phyloP scores from a whole-genome alignment of 2,329 filamentous ascomycete genomes.

The Chalaropsis thielavioides region DNA sequence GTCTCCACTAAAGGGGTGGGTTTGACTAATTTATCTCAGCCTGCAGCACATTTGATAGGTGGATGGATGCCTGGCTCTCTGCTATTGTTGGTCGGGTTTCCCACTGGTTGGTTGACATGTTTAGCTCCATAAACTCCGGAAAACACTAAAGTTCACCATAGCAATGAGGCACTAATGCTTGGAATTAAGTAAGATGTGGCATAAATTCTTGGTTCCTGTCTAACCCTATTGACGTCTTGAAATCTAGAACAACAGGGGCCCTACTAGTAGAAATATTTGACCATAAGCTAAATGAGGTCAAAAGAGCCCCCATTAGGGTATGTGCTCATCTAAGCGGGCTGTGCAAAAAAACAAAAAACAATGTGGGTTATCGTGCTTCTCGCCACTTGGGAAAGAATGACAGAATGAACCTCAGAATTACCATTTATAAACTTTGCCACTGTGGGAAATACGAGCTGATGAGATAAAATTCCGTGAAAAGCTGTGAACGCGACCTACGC shows the following conservation, averaged over 20 bases:
- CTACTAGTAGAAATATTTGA: background rate
- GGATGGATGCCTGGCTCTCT: background rate
- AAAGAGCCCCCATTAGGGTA: background rate
- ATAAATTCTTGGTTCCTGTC: background rate
- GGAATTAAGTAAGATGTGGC: background rate
- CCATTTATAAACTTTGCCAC: background rate
- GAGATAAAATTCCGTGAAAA: too few relatives aligned
- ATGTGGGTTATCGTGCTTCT: background rate
- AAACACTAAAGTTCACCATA: background rate
- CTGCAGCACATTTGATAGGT: background rate
- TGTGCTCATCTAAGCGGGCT: too few relatives aligned
- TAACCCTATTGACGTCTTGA: background rate
- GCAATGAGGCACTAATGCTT: background rate
- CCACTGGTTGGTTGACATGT: background rate
- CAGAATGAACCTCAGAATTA: background rate
- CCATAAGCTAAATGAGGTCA: background rate
- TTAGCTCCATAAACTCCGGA: background rate
- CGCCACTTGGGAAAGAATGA: background rate
- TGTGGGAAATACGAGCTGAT: background rate
- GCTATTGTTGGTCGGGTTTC: background rate
- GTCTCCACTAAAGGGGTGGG: background rate
- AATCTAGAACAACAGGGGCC: background rate
- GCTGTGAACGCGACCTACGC: too few relatives aligned
- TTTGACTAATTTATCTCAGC: background rate
- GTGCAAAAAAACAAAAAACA: too few relatives aligned